Evolutionary conservation across 129 eudicot species (phyloP).

Genomic region (Pseudognaphalium luteoalbum): DNA sequence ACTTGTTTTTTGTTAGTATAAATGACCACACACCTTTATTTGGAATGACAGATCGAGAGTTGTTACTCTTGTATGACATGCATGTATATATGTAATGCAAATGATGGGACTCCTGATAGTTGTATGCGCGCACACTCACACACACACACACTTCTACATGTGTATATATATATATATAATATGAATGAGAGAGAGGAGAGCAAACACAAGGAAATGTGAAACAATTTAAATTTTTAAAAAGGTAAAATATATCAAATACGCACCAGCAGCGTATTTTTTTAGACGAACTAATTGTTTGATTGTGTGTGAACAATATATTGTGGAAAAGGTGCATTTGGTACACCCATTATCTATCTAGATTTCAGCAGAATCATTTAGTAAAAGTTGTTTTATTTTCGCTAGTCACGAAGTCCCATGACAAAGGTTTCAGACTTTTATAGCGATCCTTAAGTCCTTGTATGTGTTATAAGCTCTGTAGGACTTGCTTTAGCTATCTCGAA

Average conservation of each 20-base stretch:
- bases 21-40: neutral
- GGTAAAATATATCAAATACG: no score
- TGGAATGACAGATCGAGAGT: neutral
- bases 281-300: neutral
- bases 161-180: no score
- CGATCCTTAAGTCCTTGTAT: neutral
- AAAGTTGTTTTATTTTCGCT: neutral
- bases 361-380: neutral
- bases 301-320: neutral
- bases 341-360: neutral
- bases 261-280: neutral
- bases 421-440: neutral
- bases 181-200: no score
- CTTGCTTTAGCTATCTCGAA: neutral
- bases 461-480: neutral
- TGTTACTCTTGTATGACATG: neutral
- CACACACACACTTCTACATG: no score
- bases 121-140: no score
- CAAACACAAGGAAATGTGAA: no score
- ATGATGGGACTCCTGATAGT: no score
- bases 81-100: neutral
- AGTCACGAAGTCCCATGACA: neutral
- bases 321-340: neutral
- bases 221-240: no score
- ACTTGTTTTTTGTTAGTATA: slow-evolving; percentile 9